Base-by-base conservation (phyloP, 345 rosid species). In the Hibiscus tridactylites region DNA sequence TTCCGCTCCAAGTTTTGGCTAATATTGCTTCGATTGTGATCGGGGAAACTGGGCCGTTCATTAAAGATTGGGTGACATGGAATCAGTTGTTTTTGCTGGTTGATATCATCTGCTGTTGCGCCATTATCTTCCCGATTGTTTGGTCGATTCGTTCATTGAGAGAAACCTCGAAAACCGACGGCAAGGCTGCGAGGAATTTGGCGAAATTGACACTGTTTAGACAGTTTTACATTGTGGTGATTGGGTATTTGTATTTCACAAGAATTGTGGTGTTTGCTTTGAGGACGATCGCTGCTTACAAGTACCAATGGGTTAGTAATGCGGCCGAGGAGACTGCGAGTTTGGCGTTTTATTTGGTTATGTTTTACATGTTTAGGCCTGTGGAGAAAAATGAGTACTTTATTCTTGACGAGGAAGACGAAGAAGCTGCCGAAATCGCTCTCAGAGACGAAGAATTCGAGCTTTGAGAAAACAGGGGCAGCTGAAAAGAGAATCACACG, bases 291-390 rank as follows among this genome's bases (percentile, higher is more conserved):
- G 95, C 97, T 0, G 92, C 93, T 9, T 95, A 95, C 47, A 92
- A 85, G 83, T 92, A 87, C 46, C 93, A 90, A 84, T 95, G 99
- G 99, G 99, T 92, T 77, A 90, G 99, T 74, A 84, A 77, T 81
- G 92, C 89, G 0, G 97, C 96, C 0, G 98, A 90, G 85, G 99
- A 95, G 87, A 75, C 78, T 16, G 99, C 93, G 4, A 95, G 96
- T 77, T 63, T 95, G 72, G 81, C 78, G 19, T 95, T 95, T 78
- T 95, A 92, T 79, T 59, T 71, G 10, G 85, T 90, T 26, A 90
- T 95, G 85, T 95, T 95, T 77, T 84, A 88, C 73, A 90, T 92
- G 96, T 95, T 95, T 77, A 88, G 93, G 91, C 99, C 98, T 0
- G 82, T 83, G 75, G 98, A 89, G 86, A 95, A 78, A 85, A 95